Evolutionary conservation across 495 filamentous ascomycete species (phyloP).

Genomic region (Tetracladium setigerum): DNA sequence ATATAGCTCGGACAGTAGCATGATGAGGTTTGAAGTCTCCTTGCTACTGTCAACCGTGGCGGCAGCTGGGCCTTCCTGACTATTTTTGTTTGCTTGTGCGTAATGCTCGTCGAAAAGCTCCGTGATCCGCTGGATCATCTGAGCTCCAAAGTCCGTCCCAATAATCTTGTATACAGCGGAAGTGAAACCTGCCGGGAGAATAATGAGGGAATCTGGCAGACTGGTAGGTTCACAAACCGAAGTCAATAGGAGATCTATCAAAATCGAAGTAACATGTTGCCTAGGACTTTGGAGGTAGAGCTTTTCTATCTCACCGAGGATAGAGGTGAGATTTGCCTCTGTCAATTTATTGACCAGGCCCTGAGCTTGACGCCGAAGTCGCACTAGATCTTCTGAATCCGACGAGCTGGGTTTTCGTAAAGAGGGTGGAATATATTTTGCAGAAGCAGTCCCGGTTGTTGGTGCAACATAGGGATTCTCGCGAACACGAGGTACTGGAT

Average conservation of each 20-base stretch:
- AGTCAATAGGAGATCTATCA: slow-evolving; percentile 65
- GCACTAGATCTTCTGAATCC: slow-evolving; percentile 58
- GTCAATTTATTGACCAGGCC: slow-evolving; percentile 90
- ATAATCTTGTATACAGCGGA: slow-evolving; percentile 79
- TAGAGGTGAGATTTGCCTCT: slow-evolving; percentile 76
- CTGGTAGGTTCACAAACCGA: slow-evolving; percentile 68
- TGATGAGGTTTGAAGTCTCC: slow-evolving; percentile 69
- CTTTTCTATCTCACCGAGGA: slow-evolving; percentile 71
- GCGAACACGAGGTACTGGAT: slow-evolving; percentile 25
- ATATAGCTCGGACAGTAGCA: slow-evolving; percentile 80
- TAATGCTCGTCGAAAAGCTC: slow-evolving; percentile 57
- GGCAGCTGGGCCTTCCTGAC: slow-evolving; percentile 34
- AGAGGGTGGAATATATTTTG: slow-evolving; percentile 84
- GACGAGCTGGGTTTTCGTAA: slow-evolving; percentile 55
- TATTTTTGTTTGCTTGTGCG: slow-evolving; percentile 31
- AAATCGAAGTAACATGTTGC: slow-evolving; percentile 71
- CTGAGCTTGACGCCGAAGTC: slow-evolving; percentile 71
- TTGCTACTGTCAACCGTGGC: slow-evolving; percentile 40
- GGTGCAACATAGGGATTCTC: slow-evolving; percentile 49
- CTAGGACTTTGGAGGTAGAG: slow-evolving; percentile 76
- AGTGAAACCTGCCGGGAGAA: slow-evolving; percentile 85
- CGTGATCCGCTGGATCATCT: slow-evolving; percentile 69
- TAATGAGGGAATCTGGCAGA: slow-evolving; percentile 79
- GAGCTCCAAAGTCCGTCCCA: slow-evolving; percentile 81
- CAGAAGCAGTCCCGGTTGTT: slow-evolving; percentile 22